Base-by-base conservation (phyloP, 306 rosid genomes). In the Rosa lucieae region DNA sequence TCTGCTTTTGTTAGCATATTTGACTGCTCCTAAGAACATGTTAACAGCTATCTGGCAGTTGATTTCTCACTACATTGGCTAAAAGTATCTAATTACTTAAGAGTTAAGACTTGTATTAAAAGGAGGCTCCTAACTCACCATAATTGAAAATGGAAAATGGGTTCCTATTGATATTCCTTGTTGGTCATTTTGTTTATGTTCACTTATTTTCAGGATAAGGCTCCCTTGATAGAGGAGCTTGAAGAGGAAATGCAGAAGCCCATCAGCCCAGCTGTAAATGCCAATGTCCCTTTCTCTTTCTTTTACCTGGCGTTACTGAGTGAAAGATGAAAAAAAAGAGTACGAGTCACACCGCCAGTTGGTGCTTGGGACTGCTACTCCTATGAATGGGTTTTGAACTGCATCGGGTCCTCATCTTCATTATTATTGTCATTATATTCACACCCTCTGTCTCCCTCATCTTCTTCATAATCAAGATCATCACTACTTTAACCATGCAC, bases 151-250 rank as follows among this genome's bases (percentile, higher is more conserved):
- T 20, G 29, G 17, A 44, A 20, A 18, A 73, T 58, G 61, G 66
- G 69, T 42, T 14, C 8, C 68, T 15, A 39, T 21, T 21, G 17
- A 58, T 58, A 42, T 40, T n/a, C 6, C 39, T 58, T 4, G 15
- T 66, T 74, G 8, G 14, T 55, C n/a, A 39, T 52, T 14, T 1
- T 17, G 55, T 59, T 59, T 43, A 61, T 9, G 13, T 75, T 56
- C 40, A 7, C 23, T 9, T 62, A 43, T 67, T 83, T 85, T 69
- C 90, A 95, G 99, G 90, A 89, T 79, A 95, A 95, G 87, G 99
- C 98, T 75, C 95, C 87, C 77, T 91, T 84, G 77, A 92, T 95
- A 37, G 99, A 95, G 89, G 97, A 95, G 86, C 97, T 92, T 79
- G 98, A 92, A 85, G 98, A 91, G 83, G 92, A 90, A 76, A 91